These are phyloP conservation scores for Colletotrichum noveboracense DNA, from an alignment of 2,329 filamentous ascomycete species.

Conservation along the genomic window DNA sequence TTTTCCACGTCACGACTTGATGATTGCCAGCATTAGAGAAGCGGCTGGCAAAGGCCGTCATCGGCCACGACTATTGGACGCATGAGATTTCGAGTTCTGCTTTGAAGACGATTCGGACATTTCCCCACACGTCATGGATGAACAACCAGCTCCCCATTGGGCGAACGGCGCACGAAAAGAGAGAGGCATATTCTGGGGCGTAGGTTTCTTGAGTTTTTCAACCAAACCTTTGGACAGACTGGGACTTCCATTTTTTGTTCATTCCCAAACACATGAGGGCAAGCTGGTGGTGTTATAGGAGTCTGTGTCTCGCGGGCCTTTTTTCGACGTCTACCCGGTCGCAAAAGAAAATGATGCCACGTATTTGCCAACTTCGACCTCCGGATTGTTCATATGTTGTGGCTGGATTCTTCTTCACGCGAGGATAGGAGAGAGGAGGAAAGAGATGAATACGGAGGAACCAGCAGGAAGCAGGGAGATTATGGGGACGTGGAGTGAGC, in stretches of 20 bases:
- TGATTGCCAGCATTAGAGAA: conserved; percentile 24
- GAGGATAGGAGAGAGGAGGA: background rate
- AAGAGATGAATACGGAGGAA: background rate
- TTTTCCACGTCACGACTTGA: conserved; percentile 24
- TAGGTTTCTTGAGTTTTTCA: conserved; percentile 21
- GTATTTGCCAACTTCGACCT: conserved; percentile 12
- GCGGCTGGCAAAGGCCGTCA: conserved; percentile 17
- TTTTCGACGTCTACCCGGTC: conserved; percentile 10
- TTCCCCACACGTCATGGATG: conserved; percentile 18
- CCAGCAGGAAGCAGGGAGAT: background rate
- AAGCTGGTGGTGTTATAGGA: conserved; percentile 22
- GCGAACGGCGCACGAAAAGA: conserved; percentile 26
- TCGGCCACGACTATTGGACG: conserved; percentile 22
- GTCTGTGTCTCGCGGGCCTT: conserved; percentile 16
- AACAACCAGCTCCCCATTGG: conserved; percentile 19
- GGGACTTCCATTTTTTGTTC: conserved; percentile 18
- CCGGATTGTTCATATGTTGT: conserved; percentile 11
- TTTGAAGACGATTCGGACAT: conserved; percentile 23
- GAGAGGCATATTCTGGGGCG: conserved; percentile 23
- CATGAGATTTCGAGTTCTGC: conserved; percentile 21
- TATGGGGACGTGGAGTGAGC: conserved; percentile 4
- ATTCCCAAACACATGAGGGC: conserved; percentile 22
- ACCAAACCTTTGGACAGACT: conserved; percentile 22
- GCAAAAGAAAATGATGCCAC: conserved; percentile 21
- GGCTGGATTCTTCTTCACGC: conserved; percentile 9